phyloP scores from a whole-genome alignment of 2,329 filamentous ascomycete species.

The Erysiphe neolycopersici region DNA sequence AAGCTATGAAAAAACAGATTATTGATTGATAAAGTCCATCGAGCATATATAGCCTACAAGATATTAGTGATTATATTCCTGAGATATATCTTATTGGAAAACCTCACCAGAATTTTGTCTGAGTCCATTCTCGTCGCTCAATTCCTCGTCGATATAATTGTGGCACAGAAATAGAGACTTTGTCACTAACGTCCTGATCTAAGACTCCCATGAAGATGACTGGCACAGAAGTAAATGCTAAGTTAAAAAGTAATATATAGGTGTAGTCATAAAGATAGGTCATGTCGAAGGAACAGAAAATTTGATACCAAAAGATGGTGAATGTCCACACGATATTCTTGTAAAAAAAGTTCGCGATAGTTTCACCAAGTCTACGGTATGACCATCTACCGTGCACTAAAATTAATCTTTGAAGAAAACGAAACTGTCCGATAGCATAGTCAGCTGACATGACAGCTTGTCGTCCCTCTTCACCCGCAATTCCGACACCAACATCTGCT shows the following conservation, averaged over 20 bases:
- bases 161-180: constrained; percentile 77
- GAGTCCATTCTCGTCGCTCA: constrained; percentile 88
- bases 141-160: constrained; percentile 91
- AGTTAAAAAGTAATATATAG: constrained; percentile 88
- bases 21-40: constrained; percentile 90
- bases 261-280: constrained; percentile 95
- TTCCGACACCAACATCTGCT: constrained; percentile 87
- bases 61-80: constrained; percentile 10
- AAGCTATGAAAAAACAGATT: constrained; percentile 81
- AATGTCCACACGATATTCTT: constrained; percentile 99
- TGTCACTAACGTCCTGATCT: constrained; percentile 89
- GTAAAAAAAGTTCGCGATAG: constrained; percentile 98
- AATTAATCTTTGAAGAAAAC: constrained; percentile 60
- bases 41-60: constrained; percentile 58
- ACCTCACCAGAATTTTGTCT: constrained; percentile 78
- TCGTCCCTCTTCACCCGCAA: constrained; percentile 74
- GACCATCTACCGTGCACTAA: constrained; percentile 88
- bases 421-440: constrained; percentile 85
- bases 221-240: constrained; percentile 86
- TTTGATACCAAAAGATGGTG: constrained; percentile 89
- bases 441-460: constrained; percentile 92
- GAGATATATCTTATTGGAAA: background rate
- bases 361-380: constrained; percentile 80
- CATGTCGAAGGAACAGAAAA: constrained; percentile 87
- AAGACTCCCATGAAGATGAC: constrained; percentile 90